Conservation (phyloP, 2,329 filamentous ascomycete species). For the Scytalidium sp. region DNA sequence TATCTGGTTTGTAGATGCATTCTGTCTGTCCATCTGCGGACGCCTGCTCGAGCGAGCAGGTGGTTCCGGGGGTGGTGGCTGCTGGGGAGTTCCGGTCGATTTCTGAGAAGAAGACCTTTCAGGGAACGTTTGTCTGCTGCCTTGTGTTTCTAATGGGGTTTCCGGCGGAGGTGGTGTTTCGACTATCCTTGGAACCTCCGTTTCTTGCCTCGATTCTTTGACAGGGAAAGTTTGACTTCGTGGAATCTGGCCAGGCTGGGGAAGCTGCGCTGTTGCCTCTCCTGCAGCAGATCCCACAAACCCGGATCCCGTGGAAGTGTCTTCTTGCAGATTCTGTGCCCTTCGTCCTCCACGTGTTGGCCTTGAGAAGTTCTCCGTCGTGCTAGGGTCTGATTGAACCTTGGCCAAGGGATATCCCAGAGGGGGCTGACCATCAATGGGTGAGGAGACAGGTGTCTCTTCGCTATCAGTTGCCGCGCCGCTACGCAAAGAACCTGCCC, state of each 20-base stretch:
- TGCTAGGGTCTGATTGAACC: conserved; percentile 67
- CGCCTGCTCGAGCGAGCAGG: conserved; percentile 45
- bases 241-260: conserved; percentile 25
- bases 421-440: conserved; percentile 38
- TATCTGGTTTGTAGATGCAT: conserved; percentile 18
- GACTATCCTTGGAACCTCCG: conserved; percentile 54
- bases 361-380: conserved; percentile 60
- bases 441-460: conserved; percentile 45
- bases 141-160: conserved; percentile 9
- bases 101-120: conserved; percentile 54
- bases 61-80: conserved; percentile 38
- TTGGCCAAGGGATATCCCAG: conserved; percentile 43
- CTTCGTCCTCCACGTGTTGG: conserved; percentile 36
- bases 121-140: conserved; percentile 37
- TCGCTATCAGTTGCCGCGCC: conserved; percentile 55
- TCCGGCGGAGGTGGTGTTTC: conserved; percentile 55
- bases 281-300: conserved; percentile 6
- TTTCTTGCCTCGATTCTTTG: conserved; percentile 24
- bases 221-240: conserved; percentile 24
- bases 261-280: conserved; percentile 1
- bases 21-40: conserved; percentile 31
- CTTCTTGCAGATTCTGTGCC: conserved; percentile 18
- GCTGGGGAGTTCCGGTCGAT: conserved; percentile 12
- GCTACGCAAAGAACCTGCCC: conserved; percentile 56
- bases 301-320: conserved; percentile 5